A percentile compares a stretch with the other conserved stretches of the same genome.
These are phyloP conservation scores for Ochromonas danica DNA, from an alignment of 108 stramenopile genomes.

Conservation along the genomic window DNA sequence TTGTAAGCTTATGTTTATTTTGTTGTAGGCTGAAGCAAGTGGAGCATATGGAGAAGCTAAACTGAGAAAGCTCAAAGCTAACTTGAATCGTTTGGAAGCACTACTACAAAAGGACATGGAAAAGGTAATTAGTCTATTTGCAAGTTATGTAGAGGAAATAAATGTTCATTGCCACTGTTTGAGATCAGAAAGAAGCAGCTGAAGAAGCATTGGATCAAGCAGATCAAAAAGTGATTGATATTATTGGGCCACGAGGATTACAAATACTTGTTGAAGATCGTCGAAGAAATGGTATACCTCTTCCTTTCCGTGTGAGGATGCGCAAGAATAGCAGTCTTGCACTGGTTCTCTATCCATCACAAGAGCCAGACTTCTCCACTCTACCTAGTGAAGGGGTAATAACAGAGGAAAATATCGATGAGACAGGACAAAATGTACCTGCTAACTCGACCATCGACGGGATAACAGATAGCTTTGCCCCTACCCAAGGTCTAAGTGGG, in stretches of 20 bases:
- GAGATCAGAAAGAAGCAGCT: background rate
- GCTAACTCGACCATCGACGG: no score
- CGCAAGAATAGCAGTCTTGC: background rate
- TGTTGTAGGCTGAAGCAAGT: conserved; percentile 1
- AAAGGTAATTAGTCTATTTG: conserved; percentile 7
- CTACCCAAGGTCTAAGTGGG: no score
- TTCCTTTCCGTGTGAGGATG: background rate
- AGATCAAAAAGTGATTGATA: background rate
- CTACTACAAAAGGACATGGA: background rate
- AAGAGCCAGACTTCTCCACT: no score
- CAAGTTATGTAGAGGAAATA: no score
- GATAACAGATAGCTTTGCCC: no score
- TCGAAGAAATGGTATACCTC: background rate
- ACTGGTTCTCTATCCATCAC: background rate
- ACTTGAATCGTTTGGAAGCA: background rate
- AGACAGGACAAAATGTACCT: no score
- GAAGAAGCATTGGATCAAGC: background rate
- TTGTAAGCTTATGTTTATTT: no score
- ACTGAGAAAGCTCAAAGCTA: background rate
- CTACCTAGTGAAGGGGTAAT: no score
- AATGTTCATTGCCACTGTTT: no score
- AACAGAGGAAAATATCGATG: no score
- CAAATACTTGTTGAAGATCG: background rate
- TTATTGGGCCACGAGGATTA: conserved; percentile 5
- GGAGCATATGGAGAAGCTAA: background rate